Conservation (phyloP, 1,284 basidiomycete species). For the Leccinum griseonigrum region DNA sequence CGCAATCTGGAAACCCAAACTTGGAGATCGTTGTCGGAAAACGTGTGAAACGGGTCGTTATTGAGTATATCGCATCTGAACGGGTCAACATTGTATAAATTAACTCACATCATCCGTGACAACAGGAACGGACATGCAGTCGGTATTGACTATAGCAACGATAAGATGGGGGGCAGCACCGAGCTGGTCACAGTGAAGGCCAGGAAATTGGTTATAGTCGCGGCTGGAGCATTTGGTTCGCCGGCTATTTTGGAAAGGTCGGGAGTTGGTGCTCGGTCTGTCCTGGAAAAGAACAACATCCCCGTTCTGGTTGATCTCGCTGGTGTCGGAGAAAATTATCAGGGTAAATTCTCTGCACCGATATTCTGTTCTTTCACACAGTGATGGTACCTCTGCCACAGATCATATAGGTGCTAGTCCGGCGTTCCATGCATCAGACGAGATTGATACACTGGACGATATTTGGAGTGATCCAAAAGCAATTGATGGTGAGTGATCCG, state of each 20-base stretch:
- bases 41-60: constrained; percentile 46
- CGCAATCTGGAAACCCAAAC: constrained; percentile 42
- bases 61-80: constrained; percentile 37
- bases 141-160: constrained; percentile 2
- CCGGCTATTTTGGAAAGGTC: constrained; percentile 55
- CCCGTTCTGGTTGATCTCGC: constrained; percentile 44
- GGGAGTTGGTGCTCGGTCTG: constrained; percentile 43
- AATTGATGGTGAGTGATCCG: not conserved
- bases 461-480: not conserved
- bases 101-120: not conserved
- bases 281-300: constrained; percentile 44
- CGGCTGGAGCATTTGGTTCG: constrained; percentile 54
- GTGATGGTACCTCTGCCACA: not conserved
- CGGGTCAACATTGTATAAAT: not conserved
- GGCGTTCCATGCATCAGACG: not conserved
- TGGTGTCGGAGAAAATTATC: constrained; percentile 56
- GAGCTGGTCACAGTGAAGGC: constrained; percentile 35
- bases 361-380: not conserved
- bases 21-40: constrained; percentile 40
- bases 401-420: not conserved
- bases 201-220: constrained; percentile 45
- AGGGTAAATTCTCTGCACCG: constrained; percentile 35
- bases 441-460: not conserved
- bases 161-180: constrained; percentile 4
- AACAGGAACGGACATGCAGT: constrained; percentile 7